Evolutionary conservation across 2,329 filamentous ascomycete genomes (phyloP).

Genomic region (Pseudopyricularia javanii): DNA sequence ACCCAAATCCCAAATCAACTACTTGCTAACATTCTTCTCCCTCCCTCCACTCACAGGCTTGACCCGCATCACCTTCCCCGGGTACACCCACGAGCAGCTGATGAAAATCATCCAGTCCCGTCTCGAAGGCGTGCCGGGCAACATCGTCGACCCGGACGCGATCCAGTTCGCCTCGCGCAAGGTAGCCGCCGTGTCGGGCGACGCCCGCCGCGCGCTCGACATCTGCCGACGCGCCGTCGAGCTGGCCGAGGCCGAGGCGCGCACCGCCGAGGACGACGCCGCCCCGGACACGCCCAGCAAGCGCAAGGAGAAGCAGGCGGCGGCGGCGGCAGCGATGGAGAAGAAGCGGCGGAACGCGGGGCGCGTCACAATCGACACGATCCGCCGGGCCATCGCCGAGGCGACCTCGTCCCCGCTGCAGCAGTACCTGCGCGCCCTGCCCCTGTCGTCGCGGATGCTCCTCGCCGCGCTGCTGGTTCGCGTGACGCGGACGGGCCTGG

Average conservation of each 20-base stretch:
- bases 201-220: slow-evolving; percentile 82
- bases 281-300: slow-evolving; percentile 20
- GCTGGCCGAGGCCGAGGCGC: slow-evolving; percentile 66
- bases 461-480: slow-evolving; percentile 71
- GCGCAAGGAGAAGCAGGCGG: slow-evolving; percentile 11
- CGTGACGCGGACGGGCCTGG: slow-evolving; percentile 70
- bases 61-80: slow-evolving; percentile 91
- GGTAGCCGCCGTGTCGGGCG: slow-evolving; percentile 89
- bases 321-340: slow-evolving; percentile 16
- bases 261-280: slow-evolving; percentile 12
- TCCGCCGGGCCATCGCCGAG: slow-evolving; percentile 90
- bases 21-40: background rate
- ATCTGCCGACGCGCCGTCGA: slow-evolving; percentile 94
- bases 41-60: slow-evolving; percentile 36
- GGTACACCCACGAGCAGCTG: slow-evolving; percentile 92
- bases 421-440: slow-evolving; percentile 72
- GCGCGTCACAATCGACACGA: slow-evolving; percentile 80
- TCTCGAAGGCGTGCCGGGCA: slow-evolving; percentile 73
- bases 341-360: slow-evolving; percentile 27
- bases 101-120: slow-evolving; percentile 97
- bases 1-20: background rate
- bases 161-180: slow-evolving; percentile 94
- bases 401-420: slow-evolving; percentile 87
- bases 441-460: slow-evolving; percentile 73
- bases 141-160: slow-evolving; percentile 85